Evolutionary conservation across 495 filamentous ascomycete species (phyloP).

Genomic region (Stereocaulon alpinum): DNA sequence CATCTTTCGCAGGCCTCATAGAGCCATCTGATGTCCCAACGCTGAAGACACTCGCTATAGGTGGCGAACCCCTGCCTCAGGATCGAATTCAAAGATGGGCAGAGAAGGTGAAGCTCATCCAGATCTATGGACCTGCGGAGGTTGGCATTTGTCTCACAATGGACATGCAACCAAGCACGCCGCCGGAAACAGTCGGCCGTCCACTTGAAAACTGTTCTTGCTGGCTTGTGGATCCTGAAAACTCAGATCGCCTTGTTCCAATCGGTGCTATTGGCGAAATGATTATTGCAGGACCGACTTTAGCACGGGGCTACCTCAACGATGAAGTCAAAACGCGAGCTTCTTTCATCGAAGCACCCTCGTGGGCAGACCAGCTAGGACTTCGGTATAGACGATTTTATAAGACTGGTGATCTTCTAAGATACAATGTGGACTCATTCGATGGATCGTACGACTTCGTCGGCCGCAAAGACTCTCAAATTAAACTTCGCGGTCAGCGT

Average conservation of each 20-base stretch:
- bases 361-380: conserved; percentile 1
- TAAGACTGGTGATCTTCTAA: conserved; percentile 31
- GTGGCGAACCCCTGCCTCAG: conserved; percentile 32
- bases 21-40: conserved; percentile 28
- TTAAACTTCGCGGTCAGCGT: conserved; percentile 18
- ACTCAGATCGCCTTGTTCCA: conserved; percentile 26
- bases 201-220: conserved; percentile 14
- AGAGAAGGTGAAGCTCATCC: conserved; percentile 33
- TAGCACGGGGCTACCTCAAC: conserved; percentile 31
- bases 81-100: conserved; percentile 37
- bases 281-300: conserved; percentile 29
- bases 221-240: conserved; percentile 31
- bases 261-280: conserved; percentile 34
- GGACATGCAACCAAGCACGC: background rate
- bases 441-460: conserved; percentile 26
- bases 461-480: conserved; percentile 25
- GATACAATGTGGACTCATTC: conserved; percentile 23
- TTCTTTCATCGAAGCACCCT: conserved; percentile 25
- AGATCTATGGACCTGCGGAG: conserved; percentile 49
- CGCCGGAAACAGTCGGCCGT: conserved; percentile 8
- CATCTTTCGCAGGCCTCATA: conserved; percentile 30
- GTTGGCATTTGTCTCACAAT: conserved; percentile 24
- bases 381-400: conserved; percentile 16
- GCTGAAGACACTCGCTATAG: conserved; percentile 27
- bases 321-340: conserved; percentile 26